phyloP scores from a whole-genome alignment of 1,284 basidiomycete species.

The Pseudozyma sp. region DNA sequence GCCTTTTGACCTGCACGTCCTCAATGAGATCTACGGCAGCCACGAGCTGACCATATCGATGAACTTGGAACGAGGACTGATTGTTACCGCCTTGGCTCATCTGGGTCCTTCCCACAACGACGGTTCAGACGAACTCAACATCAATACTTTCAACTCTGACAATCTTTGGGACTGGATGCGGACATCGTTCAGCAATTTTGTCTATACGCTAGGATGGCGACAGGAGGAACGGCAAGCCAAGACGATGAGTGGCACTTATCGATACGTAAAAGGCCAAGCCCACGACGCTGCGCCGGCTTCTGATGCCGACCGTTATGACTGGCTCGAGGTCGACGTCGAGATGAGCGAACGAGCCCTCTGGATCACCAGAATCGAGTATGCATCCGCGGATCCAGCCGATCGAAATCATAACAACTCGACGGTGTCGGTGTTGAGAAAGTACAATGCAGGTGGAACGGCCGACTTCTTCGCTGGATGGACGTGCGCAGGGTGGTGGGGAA shows the following conservation, averaged over 20 bases:
- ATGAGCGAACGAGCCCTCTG: constrained; percentile 11
- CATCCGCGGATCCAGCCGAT: not conserved
- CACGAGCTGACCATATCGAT: not conserved
- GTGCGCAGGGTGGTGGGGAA: not conserved
- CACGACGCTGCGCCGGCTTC: not conserved
- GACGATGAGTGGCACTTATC: constrained; percentile 2
- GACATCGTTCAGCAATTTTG: not conserved
- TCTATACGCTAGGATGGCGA: not conserved
- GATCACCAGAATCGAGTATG: constrained; percentile 19
- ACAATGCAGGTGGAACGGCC: constrained; percentile 15
- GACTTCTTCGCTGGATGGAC: constrained; percentile 18
- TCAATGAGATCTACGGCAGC: not conserved
- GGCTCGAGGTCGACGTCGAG: constrained; percentile 12
- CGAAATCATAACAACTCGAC: not conserved
- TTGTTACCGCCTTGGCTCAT: not conserved
- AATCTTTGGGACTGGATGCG: constrained; percentile 6
- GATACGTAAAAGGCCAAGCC: not conserved
- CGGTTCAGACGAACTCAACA: no score
- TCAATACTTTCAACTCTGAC: no score
- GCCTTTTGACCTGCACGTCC: not conserved
- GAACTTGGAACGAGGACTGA: not conserved
- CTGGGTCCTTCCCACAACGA: not conserved
- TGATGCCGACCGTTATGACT: not conserved
- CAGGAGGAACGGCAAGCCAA: not conserved
- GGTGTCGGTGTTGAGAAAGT: constrained; percentile 14